Conservation (phyloP, 2,329 filamentous ascomycete genomes). For the Tolypocladium endophyticum region DNA sequence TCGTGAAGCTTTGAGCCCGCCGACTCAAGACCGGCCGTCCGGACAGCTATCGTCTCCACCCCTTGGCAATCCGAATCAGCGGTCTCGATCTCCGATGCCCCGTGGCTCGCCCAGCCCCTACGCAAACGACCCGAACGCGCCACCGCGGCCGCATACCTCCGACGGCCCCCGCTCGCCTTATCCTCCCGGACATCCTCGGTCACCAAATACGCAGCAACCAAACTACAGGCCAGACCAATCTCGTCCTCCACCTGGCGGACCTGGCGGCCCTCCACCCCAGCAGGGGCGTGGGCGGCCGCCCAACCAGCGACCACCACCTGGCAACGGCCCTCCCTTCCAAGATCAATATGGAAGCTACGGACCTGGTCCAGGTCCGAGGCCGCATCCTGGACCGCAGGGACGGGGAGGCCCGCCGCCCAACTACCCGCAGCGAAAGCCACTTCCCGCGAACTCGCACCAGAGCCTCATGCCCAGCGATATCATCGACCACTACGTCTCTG, state of each 20-base stretch:
- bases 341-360: conserved; percentile 11
- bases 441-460: conserved; percentile 13
- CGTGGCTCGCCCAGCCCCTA: conserved; percentile 21
- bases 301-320: conserved; percentile 8
- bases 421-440: conserved; percentile 16
- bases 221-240: conserved; percentile 14
- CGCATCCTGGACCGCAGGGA: conserved; percentile 13
- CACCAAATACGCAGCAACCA: conserved; percentile 17
- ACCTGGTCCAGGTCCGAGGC: conserved; percentile 15
- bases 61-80: conserved; percentile 27
- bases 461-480: conserved; percentile 26
- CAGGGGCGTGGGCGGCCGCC: conserved; percentile 11
- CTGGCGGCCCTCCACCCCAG: conserved; percentile 9
- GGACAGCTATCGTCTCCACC: conserved; percentile 30
- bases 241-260: conserved; percentile 1
- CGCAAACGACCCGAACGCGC: conserved; percentile 18
- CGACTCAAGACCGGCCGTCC: conserved; percentile 21
- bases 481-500: conserved; percentile 25
- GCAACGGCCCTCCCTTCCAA: conserved; percentile 7
- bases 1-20: conserved; percentile 40
- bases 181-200: conserved; percentile 15
- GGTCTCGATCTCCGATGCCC: conserved; percentile 33
- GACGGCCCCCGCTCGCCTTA: conserved; percentile 21
- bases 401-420: conserved; percentile 12
- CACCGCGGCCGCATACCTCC: conserved; percentile 17